Evolutionary conservation across 768 basidiomycete genomes (phyloP).

Genomic region (Pleurotus pulmonarius): DNA sequence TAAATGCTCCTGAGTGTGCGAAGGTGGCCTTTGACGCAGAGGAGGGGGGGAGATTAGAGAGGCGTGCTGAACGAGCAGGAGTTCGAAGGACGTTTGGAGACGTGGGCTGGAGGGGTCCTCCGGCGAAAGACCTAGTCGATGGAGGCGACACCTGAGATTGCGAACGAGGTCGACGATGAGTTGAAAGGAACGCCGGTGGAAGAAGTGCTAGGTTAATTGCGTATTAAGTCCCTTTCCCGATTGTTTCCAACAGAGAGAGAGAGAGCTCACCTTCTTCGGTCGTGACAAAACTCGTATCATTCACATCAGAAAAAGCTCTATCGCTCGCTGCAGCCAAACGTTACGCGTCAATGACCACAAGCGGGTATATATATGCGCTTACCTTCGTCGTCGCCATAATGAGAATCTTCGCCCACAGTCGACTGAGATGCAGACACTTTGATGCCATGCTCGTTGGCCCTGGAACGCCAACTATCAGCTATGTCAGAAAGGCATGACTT

Average conservation of each 20-base stretch:
- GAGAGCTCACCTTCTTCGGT: constrained; percentile 43
- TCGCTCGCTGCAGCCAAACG: constrained; percentile 38
- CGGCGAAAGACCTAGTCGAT: constrained; percentile 8
- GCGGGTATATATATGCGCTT: constrained; percentile 29
- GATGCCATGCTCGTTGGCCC: constrained; percentile 70
- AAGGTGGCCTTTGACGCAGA: background rate
- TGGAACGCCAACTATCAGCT: constrained; percentile 67
- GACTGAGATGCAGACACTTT: constrained; percentile 48
- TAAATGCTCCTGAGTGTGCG: constrained; percentile 9
- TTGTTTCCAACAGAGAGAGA: constrained; percentile 12
- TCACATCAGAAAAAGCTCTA: constrained; percentile 42
- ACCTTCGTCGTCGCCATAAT: constrained; percentile 44
- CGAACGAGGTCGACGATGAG: constrained; percentile 52
- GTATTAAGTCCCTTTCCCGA: constrained; percentile 23
- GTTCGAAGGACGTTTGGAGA: constrained; percentile 33
- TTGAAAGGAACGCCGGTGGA: constrained; percentile 53
- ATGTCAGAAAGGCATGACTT: constrained; percentile 52
- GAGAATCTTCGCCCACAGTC: constrained; percentile 43
- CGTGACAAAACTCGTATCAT: constrained; percentile 42
- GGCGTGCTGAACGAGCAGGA: constrained; percentile 21
- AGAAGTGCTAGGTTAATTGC: constrained; percentile 30
- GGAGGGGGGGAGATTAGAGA: constrained; percentile 28
- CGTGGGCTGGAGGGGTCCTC: constrained; percentile 22
- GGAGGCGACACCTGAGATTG: constrained; percentile 49
- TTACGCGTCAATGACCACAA: background rate